Evolutionary conservation across 2,329 filamentous ascomycete genomes (phyloP), one percentile per base, ranked within the genome.

Genomic region (Colletotrichum sp.): DNA sequence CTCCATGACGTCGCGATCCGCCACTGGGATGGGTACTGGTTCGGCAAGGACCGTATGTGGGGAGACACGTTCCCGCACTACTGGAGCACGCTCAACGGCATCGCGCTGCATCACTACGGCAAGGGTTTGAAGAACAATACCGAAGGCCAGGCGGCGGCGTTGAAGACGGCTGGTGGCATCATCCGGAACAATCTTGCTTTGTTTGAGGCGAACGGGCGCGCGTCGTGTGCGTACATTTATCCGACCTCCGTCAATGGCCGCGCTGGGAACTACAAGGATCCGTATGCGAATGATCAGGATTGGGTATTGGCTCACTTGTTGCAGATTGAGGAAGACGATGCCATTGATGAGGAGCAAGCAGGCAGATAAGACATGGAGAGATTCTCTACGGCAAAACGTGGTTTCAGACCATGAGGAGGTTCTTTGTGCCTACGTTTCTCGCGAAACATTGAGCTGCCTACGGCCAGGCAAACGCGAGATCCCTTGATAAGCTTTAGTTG

Each of bases 21-120:
- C 0, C 73, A 76, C 65, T 77, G 76, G 73, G 76, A 76, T 10
- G 76, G 76, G 4, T 66, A 72, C 52, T 76, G 76, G 76, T 76
- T 77, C 4, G 73, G 73, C 5, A 77, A 73, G 26, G 59, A 73
- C 36, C 60, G 73, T 1, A 73, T 68, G 52, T 76, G 76, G 73
- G 72, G 68, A 34, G 72, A 70, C n/a, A 77, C 68, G 10, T 72
- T 77, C 6, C 72, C 72, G 1, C 72, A 73, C 34, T 67, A 76
- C 36, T 77, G 64, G 76, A 72, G 72, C 15, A 76, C 72, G 3
- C 34, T 76, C 2, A 77, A 72, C 9, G 68, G 49, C 39, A 60
- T 77, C 15, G 64, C 68, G 7, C 36, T 77, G 1, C 76, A 76
- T 28, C 76, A 76, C 24, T 63, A 49, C 13, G 59, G 64, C 6